Evolutionary conservation across 306 rosid species (phyloP).

Genomic region (Quercus suber): DNA sequence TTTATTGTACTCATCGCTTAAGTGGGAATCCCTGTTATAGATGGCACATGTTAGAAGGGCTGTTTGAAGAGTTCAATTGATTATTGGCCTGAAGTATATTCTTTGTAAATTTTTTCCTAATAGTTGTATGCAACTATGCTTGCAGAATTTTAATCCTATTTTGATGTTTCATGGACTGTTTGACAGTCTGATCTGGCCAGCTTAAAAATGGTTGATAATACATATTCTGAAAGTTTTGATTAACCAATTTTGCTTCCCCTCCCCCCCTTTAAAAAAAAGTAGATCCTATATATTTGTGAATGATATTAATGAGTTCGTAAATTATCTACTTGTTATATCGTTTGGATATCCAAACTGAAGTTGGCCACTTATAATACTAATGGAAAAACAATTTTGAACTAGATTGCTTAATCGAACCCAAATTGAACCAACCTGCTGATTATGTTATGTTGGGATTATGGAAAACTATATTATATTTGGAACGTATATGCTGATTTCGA

Average conservation of each 20-base stretch:
- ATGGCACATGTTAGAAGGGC: neutral
- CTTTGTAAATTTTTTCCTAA: neutral
- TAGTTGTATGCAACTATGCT: neutral
- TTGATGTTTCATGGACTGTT: neutral
- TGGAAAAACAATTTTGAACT: neutral
- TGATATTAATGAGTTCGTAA: neutral
- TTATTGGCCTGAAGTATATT: neutral
- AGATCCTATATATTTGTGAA: neutral
- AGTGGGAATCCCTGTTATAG: neutral
- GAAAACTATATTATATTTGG: neutral
- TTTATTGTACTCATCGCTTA: neutral
- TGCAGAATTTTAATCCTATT: neutral
- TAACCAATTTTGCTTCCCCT: neutral
- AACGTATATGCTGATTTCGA: neutral
- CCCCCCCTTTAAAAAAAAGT: neutral
- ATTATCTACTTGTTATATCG: neutral
- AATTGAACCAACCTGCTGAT: neutral
- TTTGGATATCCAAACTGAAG: neutral
- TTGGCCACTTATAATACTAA: neutral
- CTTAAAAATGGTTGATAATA: neutral
- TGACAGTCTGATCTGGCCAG: neutral
- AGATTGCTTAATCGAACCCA: neutral
- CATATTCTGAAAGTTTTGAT: neutral
- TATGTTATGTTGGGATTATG: neutral
- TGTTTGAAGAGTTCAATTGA: neutral